Evolutionary conservation across 148 eudicot genomes (phyloP).

Genomic region (Amaranthus hypochondriacus): DNA sequence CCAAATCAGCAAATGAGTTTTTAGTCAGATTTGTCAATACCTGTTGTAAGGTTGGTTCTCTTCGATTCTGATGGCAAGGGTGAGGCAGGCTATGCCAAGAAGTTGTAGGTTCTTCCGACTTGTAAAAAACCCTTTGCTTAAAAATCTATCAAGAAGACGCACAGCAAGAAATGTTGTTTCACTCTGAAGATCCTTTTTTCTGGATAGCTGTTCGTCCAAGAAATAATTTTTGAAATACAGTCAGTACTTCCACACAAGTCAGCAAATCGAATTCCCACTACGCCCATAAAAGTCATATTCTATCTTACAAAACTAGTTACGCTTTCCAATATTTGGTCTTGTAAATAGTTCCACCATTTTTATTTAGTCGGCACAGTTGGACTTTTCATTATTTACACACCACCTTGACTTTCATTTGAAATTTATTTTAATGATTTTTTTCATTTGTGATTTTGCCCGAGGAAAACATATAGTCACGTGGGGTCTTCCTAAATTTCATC

Average conservation of each 20-base stretch:
- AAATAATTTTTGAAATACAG: background rate
- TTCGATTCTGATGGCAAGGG: slow-evolving; percentile 88
- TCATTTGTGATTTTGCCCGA: too few relatives aligned
- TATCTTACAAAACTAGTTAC: too few relatives aligned
- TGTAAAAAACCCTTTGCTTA: slow-evolving; percentile 78
- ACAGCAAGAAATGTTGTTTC: slow-evolving; percentile 87
- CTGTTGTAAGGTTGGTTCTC: slow-evolving; percentile 91
- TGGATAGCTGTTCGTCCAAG: slow-evolving; percentile 49
- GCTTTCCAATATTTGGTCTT: too few relatives aligned
- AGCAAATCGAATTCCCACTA: background rate
- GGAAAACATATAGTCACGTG: too few relatives aligned
- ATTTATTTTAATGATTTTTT: too few relatives aligned
- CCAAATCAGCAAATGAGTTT: background rate
- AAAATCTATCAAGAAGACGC: slow-evolving; percentile 68
- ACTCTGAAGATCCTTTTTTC: slow-evolving; percentile 50
- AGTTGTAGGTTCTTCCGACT: slow-evolving; percentile 64
- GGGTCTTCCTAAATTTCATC: too few relatives aligned
- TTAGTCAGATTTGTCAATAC: slow-evolving; percentile 28
- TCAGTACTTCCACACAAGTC: background rate
- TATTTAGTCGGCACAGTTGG: too few relatives aligned
- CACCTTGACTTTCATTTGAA: too few relatives aligned
- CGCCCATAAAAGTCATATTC: too few relatives aligned
- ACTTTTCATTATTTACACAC: too few relatives aligned
- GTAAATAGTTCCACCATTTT: too few relatives aligned
- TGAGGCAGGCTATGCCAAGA: slow-evolving; percentile 87